Evolutionary conservation across 305 asterid genomes (phyloP).

Genomic region (Fraxinus platypoda): DNA sequence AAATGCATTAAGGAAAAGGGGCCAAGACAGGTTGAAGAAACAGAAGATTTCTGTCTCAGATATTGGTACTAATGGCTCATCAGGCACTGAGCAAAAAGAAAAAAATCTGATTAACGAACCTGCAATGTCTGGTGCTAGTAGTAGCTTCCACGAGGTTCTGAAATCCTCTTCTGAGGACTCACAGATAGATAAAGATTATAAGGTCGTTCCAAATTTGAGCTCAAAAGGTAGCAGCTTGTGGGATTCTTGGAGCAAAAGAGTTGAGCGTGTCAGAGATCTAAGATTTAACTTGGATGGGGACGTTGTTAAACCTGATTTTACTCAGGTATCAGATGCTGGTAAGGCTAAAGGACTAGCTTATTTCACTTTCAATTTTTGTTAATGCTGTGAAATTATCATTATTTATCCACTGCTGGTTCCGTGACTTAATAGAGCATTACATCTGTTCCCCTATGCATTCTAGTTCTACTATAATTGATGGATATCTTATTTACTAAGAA

Average conservation of each 20-base stretch:
- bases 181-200: constrained; percentile 28
- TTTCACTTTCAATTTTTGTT: background rate
- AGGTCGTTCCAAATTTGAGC: constrained; percentile 25
- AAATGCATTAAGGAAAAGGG: constrained; percentile 54
- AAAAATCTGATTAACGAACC: constrained; percentile 24
- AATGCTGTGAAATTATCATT: background rate
- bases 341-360: constrained; percentile 30
- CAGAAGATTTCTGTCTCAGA: constrained; percentile 40
- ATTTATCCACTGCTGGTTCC: background rate
- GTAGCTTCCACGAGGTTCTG: constrained; percentile 31
- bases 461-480: background rate
- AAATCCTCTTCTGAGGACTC: constrained; percentile 27
- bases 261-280: constrained; percentile 71
- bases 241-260: constrained; percentile 87
- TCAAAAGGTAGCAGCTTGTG: constrained; percentile 47
- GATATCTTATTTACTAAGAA: background rate
- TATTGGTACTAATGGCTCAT: constrained; percentile 32
- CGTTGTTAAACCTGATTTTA: constrained; percentile 34
- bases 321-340: constrained; percentile 45
- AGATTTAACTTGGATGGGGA: constrained; percentile 62
- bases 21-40: constrained; percentile 57
- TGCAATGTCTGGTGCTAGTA: constrained; percentile 27
- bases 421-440: background rate
- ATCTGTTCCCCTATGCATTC: background rate
- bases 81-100: constrained; percentile 27